These are phyloP conservation scores for Fragilaria crotonensis DNA, from an alignment of 108 stramenopile species.

Conservation along the genomic window DNA sequence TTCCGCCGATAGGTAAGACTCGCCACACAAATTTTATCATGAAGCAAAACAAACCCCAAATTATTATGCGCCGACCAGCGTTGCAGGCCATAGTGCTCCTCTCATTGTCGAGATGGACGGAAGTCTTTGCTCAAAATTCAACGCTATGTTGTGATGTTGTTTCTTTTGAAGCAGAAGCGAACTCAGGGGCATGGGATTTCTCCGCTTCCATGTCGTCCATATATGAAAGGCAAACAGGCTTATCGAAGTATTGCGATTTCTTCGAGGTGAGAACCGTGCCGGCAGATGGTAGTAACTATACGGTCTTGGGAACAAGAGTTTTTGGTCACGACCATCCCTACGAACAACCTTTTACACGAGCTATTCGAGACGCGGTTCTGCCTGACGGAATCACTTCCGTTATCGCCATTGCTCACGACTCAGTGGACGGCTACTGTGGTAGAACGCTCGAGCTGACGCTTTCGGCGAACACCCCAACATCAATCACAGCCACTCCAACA, in stretches of 20 bases:
- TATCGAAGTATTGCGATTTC: background rate
- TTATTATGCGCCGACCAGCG: too few relatives aligned
- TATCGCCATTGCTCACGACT: background rate
- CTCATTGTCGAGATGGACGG: too few relatives aligned
- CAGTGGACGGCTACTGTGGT: background rate
- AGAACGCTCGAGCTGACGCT: background rate
- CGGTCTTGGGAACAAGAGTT: background rate
- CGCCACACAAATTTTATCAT: too few relatives aligned
- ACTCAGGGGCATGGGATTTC: background rate
- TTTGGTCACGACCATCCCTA: background rate
- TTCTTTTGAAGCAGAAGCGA: background rate
- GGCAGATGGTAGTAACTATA: background rate
- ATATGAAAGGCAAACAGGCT: background rate
- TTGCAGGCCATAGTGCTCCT: too few relatives aligned
- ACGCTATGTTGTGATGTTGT: background rate
- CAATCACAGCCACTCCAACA: background rate
- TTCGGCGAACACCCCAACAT: background rate
- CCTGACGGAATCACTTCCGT: background rate
- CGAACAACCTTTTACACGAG: conserved; percentile 1
- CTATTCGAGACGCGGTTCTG: background rate
- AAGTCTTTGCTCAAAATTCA: too few relatives aligned
- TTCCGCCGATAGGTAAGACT: too few relatives aligned
- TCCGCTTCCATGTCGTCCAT: background rate
- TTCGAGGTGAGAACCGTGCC: background rate
- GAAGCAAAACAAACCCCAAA: too few relatives aligned